Base-by-base conservation (phyloP, 2,329 filamentous ascomycete species). In the Monilinia aucupariae region DNA sequence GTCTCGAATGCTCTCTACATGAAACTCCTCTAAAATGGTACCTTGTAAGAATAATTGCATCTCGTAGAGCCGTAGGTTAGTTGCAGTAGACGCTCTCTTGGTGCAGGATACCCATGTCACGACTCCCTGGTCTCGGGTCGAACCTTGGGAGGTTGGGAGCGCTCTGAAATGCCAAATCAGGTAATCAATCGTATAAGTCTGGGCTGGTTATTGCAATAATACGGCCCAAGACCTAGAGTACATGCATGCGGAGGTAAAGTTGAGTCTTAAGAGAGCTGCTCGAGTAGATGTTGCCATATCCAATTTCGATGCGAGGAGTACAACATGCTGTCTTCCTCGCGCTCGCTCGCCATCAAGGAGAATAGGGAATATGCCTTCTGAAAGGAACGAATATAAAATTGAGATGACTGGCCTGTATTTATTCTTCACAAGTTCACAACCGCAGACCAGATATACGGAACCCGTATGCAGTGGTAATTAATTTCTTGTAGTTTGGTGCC, bases 381-480 rank as follows among this genome's bases (percentile, higher is more conserved):
- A n/a, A n/a, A n/a, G n/a, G n/a, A n/a, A n/a, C n/a, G n/a, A n/a
- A n/a, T n/a, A n/a, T n/a, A n/a, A n/a, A n/a, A n/a, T n/a, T n/a
- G n/a, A n/a, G n/a, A n/a, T n/a, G n/a, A n/a, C n/a, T n/a, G n/a
- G n/a, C n/a, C n/a, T n/a, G n/a, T n/a, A n/a, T n/a, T n/a, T 30
- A 30, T 43, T 43, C 52, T n/a, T 17, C 10, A 43, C n/a, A n/a
- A n/a, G n/a, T 55, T 5, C 12, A 45, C 27, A n/a, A 55, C 25
- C 43, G 52, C 25, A 43, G 52, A 55, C n/a, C 17, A n/a, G 20
- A 22, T 20, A 41, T n/a, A n/a, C n/a, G n/a, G n/a, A n/a, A n/a
- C n/a, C n/a, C n/a, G n/a, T n/a, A n/a, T 56, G 53, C 53, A 56
- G 27, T 39, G 52, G 39, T 43, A 55, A 56, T 56, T 45, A 45